Base-by-base conservation (phyloP, 148 eudicot species). In the Nepenthes mirabilis region DNA sequence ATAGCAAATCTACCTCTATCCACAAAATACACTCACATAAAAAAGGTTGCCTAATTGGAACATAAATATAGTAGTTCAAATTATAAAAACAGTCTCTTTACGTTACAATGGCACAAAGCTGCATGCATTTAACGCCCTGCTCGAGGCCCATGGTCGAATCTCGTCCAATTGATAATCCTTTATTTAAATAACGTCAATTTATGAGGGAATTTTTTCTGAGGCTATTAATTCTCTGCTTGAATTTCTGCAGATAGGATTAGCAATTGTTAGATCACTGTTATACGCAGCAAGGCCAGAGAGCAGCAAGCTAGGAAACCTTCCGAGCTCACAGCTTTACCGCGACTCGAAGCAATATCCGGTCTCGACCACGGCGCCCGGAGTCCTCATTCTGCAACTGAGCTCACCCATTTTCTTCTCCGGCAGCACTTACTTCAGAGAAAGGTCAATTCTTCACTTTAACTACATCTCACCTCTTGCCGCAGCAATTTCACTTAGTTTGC, bases 391-490 rank as follows among this genome's bases (percentile, higher is more conserved):
- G 63, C 76, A 93, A 62, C 70, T 93, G 23, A 95, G 96, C 50
- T 88, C 98, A 2, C 98, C 98, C 23, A 74, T 88, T 12, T 83
- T 80, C 68, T 93, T 74, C 75, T 73, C 98, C 11, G 86, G 83
- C 58, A 62, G 71, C 68, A 67, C 66, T 59, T 91, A 91, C 68
- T 51, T 88, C 2, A 76, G 78, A 67, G 98, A 91, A 68, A 88
- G 98, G 98, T 86, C 11, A 36, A 14, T 55, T 4, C 11, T 0
- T 11, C 40, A 14, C 12, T 8, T 6, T 23, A 56, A 8, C 34
- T 11, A 9, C 3, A n/a, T 33, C 13, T 47, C 37, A 57, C 1
- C 33, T 40, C 49, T n/a, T 2, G 40, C 11, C 10, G 43, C 23
- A 23, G 23, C 23, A 23, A 23, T 23, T 23, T 23, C 23, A 23